Evolutionary conservation across 306 rosid genomes (phyloP), one percentile per base, ranked within the genome.

Genomic region (Gynostemma pentaphyllum): DNA sequence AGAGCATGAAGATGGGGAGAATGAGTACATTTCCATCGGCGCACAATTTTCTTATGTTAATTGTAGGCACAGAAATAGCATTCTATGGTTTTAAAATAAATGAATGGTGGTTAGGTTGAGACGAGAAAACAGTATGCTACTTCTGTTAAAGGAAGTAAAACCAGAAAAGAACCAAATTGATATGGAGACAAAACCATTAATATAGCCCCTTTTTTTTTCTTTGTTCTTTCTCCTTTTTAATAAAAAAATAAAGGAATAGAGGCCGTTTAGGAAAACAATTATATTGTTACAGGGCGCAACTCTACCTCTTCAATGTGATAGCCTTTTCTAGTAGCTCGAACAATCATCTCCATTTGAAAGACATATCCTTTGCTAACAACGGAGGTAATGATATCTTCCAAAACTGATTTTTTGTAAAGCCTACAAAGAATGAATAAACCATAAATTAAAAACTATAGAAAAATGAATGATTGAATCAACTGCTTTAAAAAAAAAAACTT

Each of bases 291-390:
- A 23, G 12, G 24, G 28, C 56, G 51, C 30, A 67, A 51, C 48
- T 63, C 32, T 76, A 88, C 98, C 96, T 92, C 98, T 81, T 86
- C 89, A 68, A 92, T 92, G 68, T 74, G 86, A 76, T 86, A 88
- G 46, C 88, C 81, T 76, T 92, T 88, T 79, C 98, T 86, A 53
- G 96, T 82, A 81, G 98, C 98, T 12, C 95, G 81, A 45, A 92
- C 98, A 69, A 92, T 92, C 90, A 88, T 92, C 82, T 92, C 98
- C 98, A 92, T 92, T 79, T 92, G 98, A 73, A 92, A 92, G 67
- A 92, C 98, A 29, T 88, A 92, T 64, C 96, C 98, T 78, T 92
- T 92, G 61, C 95, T 92, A 64, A 92, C 96, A 62, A 90, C 83
- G 54, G 94, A 82, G 53, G 87, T 86, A 70, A 92, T 92, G 72